phyloP scores from a whole-genome alignment of 768 basidiomycete species.

The Suillus lakei region DNA sequence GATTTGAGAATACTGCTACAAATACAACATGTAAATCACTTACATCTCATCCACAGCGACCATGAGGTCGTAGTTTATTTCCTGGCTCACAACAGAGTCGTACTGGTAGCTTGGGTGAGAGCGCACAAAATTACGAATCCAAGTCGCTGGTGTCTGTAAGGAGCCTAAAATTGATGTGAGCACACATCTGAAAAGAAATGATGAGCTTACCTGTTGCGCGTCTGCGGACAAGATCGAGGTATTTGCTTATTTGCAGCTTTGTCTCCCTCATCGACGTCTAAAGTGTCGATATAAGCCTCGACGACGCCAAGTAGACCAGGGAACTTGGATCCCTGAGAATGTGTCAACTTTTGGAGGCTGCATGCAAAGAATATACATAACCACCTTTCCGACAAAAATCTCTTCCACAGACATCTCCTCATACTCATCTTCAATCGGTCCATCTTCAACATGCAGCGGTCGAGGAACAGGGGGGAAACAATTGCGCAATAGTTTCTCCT shows the following conservation, averaged over 20 bases:
- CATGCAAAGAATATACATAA: conserved; percentile 19
- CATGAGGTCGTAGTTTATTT: conserved; percentile 94
- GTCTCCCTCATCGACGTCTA: conserved; percentile 72
- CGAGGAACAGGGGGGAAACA: conserved; percentile 61
- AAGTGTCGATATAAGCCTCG: conserved; percentile 81
- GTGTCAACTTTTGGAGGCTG: conserved; percentile 3
- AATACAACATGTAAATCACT: conserved; percentile 36
- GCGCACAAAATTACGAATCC: conserved; percentile 92
- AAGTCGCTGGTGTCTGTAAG: conserved; percentile 85
- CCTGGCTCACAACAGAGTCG: conserved; percentile 90
- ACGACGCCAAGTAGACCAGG: conserved; percentile 85
- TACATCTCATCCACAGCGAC: conserved; percentile 91
- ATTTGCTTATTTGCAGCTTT: conserved; percentile 69
- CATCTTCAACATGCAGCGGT: conserved; percentile 56
- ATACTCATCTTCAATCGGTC: conserved; percentile 78
- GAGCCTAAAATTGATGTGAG: conserved; percentile 53
- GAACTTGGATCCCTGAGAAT: conserved; percentile 60
- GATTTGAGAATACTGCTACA: not conserved
- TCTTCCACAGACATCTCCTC: conserved; percentile 92
- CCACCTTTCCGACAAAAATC: conserved; percentile 92
- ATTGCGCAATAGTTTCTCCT: conserved; percentile 71
- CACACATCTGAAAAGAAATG: conserved; percentile 8
- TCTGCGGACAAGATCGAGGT: conserved; percentile 77
- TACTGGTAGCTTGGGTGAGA: conserved; percentile 90
- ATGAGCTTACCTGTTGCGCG: conserved; percentile 74